Conservation (phyloP, 441 rosid species). For the Arabidopsis hybrid region DNA sequence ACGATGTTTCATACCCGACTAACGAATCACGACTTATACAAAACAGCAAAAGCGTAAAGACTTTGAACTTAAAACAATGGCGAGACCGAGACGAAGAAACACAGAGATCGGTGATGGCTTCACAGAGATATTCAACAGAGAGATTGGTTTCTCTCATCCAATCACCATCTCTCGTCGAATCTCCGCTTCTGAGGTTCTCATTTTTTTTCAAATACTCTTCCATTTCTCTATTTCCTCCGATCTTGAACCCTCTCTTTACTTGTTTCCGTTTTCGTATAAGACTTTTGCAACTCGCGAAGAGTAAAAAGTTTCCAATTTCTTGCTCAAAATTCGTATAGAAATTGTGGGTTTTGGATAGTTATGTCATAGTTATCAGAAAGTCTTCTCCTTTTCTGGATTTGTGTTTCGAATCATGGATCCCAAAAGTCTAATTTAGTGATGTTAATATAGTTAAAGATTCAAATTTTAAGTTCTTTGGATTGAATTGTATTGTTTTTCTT, state of each 20-base stretch:
- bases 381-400: slow-evolving; percentile 21
- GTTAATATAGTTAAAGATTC: not conserved
- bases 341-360: slow-evolving; percentile 11
- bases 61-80: slow-evolving; percentile 29
- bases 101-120: slow-evolving; percentile 31
- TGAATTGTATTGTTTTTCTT: slow-evolving; percentile 29
- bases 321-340: not conserved
- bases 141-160: slow-evolving; percentile 36
- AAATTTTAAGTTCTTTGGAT: not conserved
- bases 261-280: slow-evolving; percentile 12
- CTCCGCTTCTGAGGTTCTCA: slow-evolving; percentile 43
- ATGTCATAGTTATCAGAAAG: slow-evolving; percentile 16
- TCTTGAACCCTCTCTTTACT: slow-evolving; percentile 4
- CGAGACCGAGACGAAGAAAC: slow-evolving; percentile 12
- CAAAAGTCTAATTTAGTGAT: not conserved
- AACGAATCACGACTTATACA: slow-evolving; percentile 8
- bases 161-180: slow-evolving; percentile 33
- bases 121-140: slow-evolving; percentile 19
- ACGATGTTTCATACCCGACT: slow-evolving; percentile 9
- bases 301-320: not conserved
- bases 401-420: not conserved
- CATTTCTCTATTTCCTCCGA: not conserved
- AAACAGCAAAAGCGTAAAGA: slow-evolving; percentile 11
- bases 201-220: not conserved
- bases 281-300: slow-evolving; percentile 9